Conservation (phyloP, 495 filamentous ascomycete genomes). For the Xylaria telfairii region DNA sequence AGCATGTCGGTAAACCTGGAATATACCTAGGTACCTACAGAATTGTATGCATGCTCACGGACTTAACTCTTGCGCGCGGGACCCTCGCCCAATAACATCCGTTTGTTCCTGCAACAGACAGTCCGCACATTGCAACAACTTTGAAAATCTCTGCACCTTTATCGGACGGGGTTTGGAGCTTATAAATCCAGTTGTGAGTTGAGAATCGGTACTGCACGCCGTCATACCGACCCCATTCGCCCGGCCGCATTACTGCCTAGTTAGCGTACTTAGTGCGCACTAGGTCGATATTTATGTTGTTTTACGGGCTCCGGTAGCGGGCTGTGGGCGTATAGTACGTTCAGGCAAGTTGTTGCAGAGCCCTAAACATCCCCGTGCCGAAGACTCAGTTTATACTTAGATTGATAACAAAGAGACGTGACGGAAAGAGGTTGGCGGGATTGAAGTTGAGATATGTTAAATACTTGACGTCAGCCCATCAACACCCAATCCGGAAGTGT, state of each 20-base stretch:
- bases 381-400: background rate
- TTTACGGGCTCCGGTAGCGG: constrained; percentile 9
- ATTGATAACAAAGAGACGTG: background rate
- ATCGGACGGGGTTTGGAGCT: background rate
- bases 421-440: background rate
- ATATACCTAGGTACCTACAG: background rate
- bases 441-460: background rate
- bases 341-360: background rate
- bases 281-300: background rate
- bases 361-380: background rate
- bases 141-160: background rate
- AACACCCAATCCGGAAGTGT: background rate
- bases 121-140: constrained; percentile 1
- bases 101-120: background rate
- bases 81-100: background rate
- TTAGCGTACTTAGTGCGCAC: background rate
- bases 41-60: background rate
- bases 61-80: background rate
- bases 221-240: background rate
- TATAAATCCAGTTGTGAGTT: constrained; percentile 13
- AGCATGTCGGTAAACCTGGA: constrained; percentile 4
- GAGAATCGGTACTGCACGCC: background rate
- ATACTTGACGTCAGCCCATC: constrained; percentile 1
- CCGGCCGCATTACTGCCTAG: background rate
- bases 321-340: background rate